These are phyloP conservation scores for Penicillium desertorum DNA, from an alignment of 495 filamentous ascomycete genomes.

Conservation along the genomic window DNA sequence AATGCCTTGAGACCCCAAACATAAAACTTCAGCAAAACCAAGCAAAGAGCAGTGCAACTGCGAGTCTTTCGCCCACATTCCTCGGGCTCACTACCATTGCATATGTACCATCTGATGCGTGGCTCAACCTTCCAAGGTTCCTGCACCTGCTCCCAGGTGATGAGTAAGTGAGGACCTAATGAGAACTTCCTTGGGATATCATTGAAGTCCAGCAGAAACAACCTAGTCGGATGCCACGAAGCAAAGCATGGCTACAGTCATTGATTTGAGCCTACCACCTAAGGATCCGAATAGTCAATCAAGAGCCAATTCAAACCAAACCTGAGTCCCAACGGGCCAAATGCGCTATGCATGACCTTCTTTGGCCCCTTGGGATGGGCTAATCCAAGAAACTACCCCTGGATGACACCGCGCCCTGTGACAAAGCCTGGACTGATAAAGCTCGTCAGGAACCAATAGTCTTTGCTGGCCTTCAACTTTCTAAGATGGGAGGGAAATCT, in stretches of 20 bases:
- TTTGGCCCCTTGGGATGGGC: background rate
- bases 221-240: background rate
- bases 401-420: background rate
- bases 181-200: background rate
- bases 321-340: background rate
- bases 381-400: background rate
- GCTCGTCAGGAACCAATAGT: background rate
- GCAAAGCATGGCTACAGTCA: background rate
- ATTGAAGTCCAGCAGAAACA: background rate
- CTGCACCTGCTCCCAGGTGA: background rate
- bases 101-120: background rate
- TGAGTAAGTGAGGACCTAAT: background rate
- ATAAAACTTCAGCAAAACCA: background rate
- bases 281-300: background rate
- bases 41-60: background rate
- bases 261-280: background rate
- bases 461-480: background rate
- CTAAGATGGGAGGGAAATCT: background rate
- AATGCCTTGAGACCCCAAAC: background rate
- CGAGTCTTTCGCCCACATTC: background rate
- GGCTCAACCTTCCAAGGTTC: background rate
- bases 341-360: background rate
- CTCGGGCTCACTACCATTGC: background rate
- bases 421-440: background rate
- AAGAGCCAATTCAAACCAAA: background rate